Evolutionary conservation across 2,329 filamentous ascomycete species (phyloP), one percentile per base, ranked within the genome.

Genomic region (Diaporthe amygdali): DNA sequence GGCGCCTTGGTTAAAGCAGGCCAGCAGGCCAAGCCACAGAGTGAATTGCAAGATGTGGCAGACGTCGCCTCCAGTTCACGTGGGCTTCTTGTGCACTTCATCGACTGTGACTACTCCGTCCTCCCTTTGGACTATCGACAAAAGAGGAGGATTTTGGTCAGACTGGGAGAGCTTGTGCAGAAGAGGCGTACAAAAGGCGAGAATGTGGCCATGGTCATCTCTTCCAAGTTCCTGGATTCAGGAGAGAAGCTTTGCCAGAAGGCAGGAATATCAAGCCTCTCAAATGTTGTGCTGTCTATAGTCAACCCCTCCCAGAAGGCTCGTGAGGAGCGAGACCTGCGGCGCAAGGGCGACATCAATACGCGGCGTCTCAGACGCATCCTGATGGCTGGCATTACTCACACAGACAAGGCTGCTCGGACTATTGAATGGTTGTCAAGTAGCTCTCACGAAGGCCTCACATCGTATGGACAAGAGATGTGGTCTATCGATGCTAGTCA

Each of bases 1-100:
- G 56, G 56, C 27, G 9, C 22, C 25, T 63, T 12, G 10, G 20
- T 5, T 7, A 63, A 47, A 15, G 2, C 17, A 12, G 17, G 20
- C 41, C 39, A 34, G 39, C 8, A 14, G 17, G 5, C 27, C 56
- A 34, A 17, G 20, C 2, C 25, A 0, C 12, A 63, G 17, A 27
- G 17, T 2, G 41, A 7, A 2, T 1, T 0, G 1, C 1, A 20
- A 10, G 25, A 10, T 9, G 20, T n/a, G 1, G 12, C 4, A 1
- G 37, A 6, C 17, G 15, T 2, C 2, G 8, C 15, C 5, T 12
- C 55, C 7, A 20, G 5, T 17, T n/a, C 20, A 5, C 39, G 56
- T 1, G 56, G 27, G 22, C 17, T 34, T 9, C 30, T 63, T 6
- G 12, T 63, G 20, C 59, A 63, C n/a, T 14, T 63, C 20, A 20